Percentiles rank a stretch among this genome's conserved stretches.
Evolutionary conservation across 2,329 filamentous ascomycete species (phyloP).

Genomic region (Cercospora janseana): DNA sequence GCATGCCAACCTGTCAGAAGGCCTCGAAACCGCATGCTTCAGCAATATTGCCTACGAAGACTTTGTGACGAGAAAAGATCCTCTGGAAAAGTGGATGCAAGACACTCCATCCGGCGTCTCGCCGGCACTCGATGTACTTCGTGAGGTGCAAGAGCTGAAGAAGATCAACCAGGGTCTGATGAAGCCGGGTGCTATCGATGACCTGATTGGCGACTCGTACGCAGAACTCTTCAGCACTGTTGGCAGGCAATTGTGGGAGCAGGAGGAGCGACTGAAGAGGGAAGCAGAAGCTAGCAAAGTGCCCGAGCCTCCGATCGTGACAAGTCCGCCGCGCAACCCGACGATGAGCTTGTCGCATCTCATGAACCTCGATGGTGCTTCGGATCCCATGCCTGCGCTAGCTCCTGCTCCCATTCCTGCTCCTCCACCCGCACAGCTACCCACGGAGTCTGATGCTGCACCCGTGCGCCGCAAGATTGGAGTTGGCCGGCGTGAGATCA

Average conservation of each 20-base stretch:
- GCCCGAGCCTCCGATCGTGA: slow-evolving; percentile 9
- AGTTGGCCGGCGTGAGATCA: slow-evolving; percentile 59
- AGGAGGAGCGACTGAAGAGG: slow-evolving; percentile 33
- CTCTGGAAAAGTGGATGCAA: slow-evolving; percentile 60
- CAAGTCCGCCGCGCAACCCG: slow-evolving; percentile 31
- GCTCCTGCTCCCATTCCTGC: not conserved
- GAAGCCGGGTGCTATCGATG: slow-evolving; percentile 82
- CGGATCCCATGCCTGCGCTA: slow-evolving; percentile 17
- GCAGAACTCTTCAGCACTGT: slow-evolving; percentile 70
- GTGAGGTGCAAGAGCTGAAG: slow-evolving; percentile 67
- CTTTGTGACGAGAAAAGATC: slow-evolving; percentile 58
- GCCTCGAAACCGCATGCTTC: slow-evolving; percentile 64
- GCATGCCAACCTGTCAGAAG: slow-evolving; percentile 56
- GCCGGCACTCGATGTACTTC: slow-evolving; percentile 59
- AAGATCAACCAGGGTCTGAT: slow-evolving; percentile 83
- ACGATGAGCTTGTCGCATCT: slow-evolving; percentile 38
- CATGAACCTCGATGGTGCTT: slow-evolving; percentile 37
- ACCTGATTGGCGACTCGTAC: slow-evolving; percentile 90
- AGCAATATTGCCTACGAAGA: slow-evolving; percentile 64
- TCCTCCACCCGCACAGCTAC: slow-evolving; percentile 15
- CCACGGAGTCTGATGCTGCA: slow-evolving; percentile 14
- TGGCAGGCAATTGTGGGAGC: slow-evolving; percentile 57
- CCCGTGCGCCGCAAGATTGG: slow-evolving; percentile 52
- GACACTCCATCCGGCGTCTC: slow-evolving; percentile 47
- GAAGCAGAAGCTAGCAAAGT: slow-evolving; percentile 31